These are phyloP conservation scores for Aureobasidium lini DNA, from an alignment of 2,329 filamentous ascomycete species.

Conservation along the genomic window DNA sequence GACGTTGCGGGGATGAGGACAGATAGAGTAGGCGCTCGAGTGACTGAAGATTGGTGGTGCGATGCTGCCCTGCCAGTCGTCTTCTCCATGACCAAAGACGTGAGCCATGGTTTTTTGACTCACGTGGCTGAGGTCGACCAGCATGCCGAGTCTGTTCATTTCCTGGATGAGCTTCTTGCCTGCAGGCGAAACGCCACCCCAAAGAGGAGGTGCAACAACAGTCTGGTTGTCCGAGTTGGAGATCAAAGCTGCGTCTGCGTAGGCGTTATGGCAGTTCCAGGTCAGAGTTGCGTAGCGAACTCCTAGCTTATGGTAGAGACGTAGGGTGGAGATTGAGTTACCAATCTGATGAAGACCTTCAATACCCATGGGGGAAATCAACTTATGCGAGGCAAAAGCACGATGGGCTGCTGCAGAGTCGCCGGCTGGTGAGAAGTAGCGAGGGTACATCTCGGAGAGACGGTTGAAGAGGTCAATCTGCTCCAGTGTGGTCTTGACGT, in stretches of 20 bases:
- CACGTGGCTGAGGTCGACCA: constrained; percentile 82
- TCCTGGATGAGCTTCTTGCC: constrained; percentile 67
- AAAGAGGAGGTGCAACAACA: constrained; percentile 47
- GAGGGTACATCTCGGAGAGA: constrained; percentile 56
- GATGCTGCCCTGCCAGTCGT: constrained; percentile 60
- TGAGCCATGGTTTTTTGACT: constrained; percentile 77
- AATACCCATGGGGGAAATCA: constrained; percentile 73
- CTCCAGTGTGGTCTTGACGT: constrained; percentile 60
- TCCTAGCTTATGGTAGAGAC: constrained; percentile 68
- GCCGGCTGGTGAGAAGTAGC: constrained; percentile 58
- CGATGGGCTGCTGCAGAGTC: constrained; percentile 55
- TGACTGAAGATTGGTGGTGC: constrained; percentile 88
- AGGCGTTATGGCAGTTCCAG: constrained; percentile 88
- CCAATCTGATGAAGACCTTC: constrained; percentile 93
- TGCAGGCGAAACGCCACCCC: constrained; percentile 63
- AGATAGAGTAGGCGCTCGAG: constrained; percentile 71
- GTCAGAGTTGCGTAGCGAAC: constrained; percentile 84
- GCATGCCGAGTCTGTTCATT: constrained; percentile 92
- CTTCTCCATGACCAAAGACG: constrained; percentile 56
- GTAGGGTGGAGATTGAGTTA: constrained; percentile 69
- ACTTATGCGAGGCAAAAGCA: constrained; percentile 40
- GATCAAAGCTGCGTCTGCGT: constrained; percentile 74
- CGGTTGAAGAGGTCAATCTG: constrained; percentile 68
- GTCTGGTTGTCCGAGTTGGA: constrained; percentile 35
- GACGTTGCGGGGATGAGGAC: constrained; percentile 84